A percentile compares a stretch with the other conserved stretches of the same genome.
These are phyloP conservation scores for Didymellaceae sp. DNA, from an alignment of 2,329 filamentous ascomycete genomes.

Conservation along the genomic window DNA sequence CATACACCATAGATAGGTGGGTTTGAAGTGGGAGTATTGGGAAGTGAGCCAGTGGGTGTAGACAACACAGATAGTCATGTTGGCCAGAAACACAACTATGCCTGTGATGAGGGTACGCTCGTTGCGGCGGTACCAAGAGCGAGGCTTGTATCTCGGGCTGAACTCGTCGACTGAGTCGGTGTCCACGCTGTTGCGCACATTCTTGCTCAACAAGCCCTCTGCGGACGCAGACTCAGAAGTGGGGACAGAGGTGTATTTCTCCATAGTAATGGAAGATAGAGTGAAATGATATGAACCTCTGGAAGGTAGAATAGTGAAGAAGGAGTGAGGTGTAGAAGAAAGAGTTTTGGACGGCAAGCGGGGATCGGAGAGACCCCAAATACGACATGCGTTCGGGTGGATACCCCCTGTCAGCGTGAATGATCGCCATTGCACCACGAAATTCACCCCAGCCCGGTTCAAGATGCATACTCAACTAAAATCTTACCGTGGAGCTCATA, in stretches of 20 bases:
- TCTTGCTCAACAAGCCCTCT: not conserved
- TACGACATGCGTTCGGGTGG: not conserved
- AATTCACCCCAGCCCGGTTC: not conserved
- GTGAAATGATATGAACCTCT: too few species aligned
- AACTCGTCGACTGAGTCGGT: not conserved
- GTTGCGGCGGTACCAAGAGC: constrained; percentile 1
- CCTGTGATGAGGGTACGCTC: not conserved
- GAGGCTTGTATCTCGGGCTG: not conserved
- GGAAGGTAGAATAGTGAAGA: not conserved
- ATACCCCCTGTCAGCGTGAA: not conserved
- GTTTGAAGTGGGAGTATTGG: constrained; percentile 1
- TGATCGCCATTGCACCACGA: not conserved
- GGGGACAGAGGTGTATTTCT: not conserved
- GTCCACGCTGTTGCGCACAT: not conserved
- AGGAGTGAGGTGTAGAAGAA: not conserved
- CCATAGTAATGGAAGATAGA: not conserved
- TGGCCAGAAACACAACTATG: constrained; percentile 1
- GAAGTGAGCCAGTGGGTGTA: constrained; percentile 4
- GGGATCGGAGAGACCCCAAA: not conserved
- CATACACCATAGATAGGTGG: not conserved
- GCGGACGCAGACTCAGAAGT: not conserved
- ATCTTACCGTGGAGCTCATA: not conserved
- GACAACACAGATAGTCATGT: constrained; percentile 3
- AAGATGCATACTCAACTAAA: not conserved
- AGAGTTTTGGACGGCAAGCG: not conserved